Percentiles rank a stretch among this genome's conserved stretches.
phyloP scores from a whole-genome alignment of 495 filamentous ascomycete species.

The Penicillium parvum region DNA sequence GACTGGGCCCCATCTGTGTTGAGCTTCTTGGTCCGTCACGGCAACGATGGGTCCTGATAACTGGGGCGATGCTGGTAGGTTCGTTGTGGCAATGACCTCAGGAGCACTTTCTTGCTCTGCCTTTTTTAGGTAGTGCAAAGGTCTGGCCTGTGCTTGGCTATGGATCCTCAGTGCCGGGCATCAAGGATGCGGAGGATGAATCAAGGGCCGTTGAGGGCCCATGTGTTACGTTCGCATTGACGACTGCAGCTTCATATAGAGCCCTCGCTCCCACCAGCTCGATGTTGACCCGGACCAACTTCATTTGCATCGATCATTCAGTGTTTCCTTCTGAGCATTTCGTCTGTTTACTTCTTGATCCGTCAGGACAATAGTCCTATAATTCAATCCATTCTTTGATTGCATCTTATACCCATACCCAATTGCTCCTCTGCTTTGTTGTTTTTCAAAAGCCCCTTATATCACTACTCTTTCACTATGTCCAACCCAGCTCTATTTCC shows the following conservation, averaged over 20 bases:
- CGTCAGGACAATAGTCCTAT: not conserved
- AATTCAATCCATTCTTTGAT: not conserved
- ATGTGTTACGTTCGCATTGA: not conserved
- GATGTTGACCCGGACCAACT: not conserved
- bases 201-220: conserved; percentile 1
- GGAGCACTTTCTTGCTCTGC: not conserved
- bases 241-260: not conserved
- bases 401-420: not conserved
- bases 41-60: conserved; percentile 16
- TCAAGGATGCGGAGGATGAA: not conserved
- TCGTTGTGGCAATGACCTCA: conserved; percentile 2
- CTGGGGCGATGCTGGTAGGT: conserved; percentile 18
- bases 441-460: too few relatives aligned
- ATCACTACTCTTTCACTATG: conserved; percentile 6
- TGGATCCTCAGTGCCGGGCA: not conserved
- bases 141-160: conserved; percentile 21
- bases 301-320: not conserved
- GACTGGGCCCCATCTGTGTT: conserved; percentile 12
- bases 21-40: conserved; percentile 6
- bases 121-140: not conserved
- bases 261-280: not conserved
- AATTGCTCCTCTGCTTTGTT: not conserved
- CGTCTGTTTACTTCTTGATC: not conserved
- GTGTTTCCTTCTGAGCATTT: not conserved
- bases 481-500: conserved; percentile 16